A percentile compares a stretch with the other conserved stretches of the same genome.
phyloP scores from a whole-genome alignment of 495 filamentous ascomycete species.

The Neurospora sp. region DNA sequence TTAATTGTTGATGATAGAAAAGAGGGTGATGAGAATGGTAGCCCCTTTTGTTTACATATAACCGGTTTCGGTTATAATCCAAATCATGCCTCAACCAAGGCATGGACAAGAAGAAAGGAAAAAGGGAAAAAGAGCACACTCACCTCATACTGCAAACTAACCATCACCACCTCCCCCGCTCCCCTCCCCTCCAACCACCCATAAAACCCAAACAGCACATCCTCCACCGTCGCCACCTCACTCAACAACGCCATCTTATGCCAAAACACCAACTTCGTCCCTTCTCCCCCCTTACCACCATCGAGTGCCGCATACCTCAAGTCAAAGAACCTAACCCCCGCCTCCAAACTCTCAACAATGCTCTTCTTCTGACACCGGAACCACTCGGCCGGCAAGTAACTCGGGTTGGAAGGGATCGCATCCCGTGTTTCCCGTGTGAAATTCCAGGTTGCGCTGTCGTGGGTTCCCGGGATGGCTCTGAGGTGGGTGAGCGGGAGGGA shows the following conservation, averaged over 20 bases:
- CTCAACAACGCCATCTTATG: constrained; percentile 38
- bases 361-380: constrained; percentile 35
- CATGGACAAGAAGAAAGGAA: background rate
- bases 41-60: background rate
- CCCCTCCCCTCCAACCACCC: constrained; percentile 49
- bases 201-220: constrained; percentile 42
- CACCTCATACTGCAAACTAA: constrained; percentile 72
- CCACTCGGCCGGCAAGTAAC: constrained; percentile 14
- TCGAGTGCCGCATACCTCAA: constrained; percentile 37
- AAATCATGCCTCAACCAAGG: background rate
- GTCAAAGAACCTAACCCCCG: constrained; percentile 44
- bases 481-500: constrained; percentile 34
- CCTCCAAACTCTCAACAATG: constrained; percentile 30
- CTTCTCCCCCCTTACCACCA: background rate
- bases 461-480: constrained; percentile 41
- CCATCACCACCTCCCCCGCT: constrained; percentile 60
- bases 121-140: background rate
- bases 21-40: no score
- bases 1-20: no score
- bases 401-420: constrained; percentile 23
- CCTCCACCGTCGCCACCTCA: constrained; percentile 32
- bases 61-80: background rate
- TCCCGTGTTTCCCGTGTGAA: constrained; percentile 37
- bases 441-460: constrained; percentile 48
- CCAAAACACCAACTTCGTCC: constrained; percentile 39